These are phyloP conservation scores for Amauroascus verrucosus DNA, from an alignment of 2,329 filamentous ascomycete genomes.

Conservation along the genomic window DNA sequence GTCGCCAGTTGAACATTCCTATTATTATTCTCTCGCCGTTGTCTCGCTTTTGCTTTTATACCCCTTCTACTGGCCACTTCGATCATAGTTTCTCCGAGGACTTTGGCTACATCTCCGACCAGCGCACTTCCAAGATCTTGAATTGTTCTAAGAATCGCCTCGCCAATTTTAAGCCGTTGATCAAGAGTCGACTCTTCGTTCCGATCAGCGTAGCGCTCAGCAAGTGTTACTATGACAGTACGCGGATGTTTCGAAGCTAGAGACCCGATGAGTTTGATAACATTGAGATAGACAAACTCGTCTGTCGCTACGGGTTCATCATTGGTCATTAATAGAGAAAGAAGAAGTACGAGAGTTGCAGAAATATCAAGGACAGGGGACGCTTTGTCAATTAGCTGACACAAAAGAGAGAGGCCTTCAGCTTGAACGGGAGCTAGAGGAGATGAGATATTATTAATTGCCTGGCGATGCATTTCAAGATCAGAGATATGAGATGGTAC, in stretches of 20 bases:
- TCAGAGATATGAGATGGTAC: conserved; percentile 26
- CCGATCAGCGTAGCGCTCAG: conserved; percentile 33
- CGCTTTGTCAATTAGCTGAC: conserved; percentile 30
- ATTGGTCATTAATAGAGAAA: conserved; percentile 30
- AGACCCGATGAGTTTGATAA: conserved; percentile 33
- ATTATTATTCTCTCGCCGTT: conserved; percentile 23
- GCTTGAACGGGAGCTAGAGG: conserved; percentile 35
- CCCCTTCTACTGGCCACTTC: conserved; percentile 33
- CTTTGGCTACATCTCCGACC: conserved; percentile 28
- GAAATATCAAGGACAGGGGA: conserved; percentile 37
- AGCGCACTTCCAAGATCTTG: conserved; percentile 33
- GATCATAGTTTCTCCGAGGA: conserved; percentile 32
- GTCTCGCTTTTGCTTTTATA: conserved; percentile 28
- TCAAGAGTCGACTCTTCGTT: conserved; percentile 30
- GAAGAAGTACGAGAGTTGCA: conserved; percentile 32
- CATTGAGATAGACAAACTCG: conserved; percentile 37
- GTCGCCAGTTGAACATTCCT: conserved; percentile 24
- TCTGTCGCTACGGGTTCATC: conserved; percentile 32
- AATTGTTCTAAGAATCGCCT: conserved; percentile 33
- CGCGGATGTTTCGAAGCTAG: conserved; percentile 34
- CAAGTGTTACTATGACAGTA: conserved; percentile 33
- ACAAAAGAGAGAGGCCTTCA: conserved; percentile 35
- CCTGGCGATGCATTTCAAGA: conserved; percentile 34
- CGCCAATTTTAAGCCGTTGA: conserved; percentile 34
- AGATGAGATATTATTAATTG: conserved; percentile 33